Base-by-base conservation (phyloP, 345 rosid species). In the Boechera stricta region DNA sequence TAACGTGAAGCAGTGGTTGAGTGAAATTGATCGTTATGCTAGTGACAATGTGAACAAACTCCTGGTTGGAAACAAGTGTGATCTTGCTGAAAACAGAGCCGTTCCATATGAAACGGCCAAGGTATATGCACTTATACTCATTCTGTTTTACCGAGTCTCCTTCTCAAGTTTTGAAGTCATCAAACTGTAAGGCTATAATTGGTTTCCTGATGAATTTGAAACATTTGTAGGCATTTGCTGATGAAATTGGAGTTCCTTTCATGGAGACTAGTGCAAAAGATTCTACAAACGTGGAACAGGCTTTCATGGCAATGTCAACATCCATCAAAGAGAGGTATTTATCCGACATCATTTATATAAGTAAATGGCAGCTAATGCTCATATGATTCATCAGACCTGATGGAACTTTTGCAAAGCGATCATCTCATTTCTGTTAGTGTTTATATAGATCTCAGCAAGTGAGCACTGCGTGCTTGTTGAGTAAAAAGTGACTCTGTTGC, bases 221-320 rank as follows among this genome's bases (percentile, higher is more conserved):
- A 51, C 45, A 18, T 71, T 49, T 52, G 12, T 57, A 90, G 92
- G 91, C 92, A 45, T 87, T 90, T 79, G 96, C 96, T 1, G 91
- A 90, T 81, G 90, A 90, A 81, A 82, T 88, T 64, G 92, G 96
- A 45, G 78, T 90, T 67, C 91, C 92, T 38, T 90, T 90, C 75
- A 70, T 90, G 91, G 96, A 90, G 72, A 90, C 96, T 9, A 90
- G 96, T 75, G 96, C 96, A n/a, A 90, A 90, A 79, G 85, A 82
- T 80, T 72, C 96, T 21, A 86, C 86, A 10, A 88, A 88, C 24
- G 96, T 90, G 39, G 96, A 88, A 62, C 86, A 87, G 69, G 90
- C 92, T 73, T 90, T 90, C 83, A 87, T 88, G 96, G 96, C 91
- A 3, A 88, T 90, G 96, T 84, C 96, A 24, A 79, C 92, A 71